Conservation (phyloP, 2,329 filamentous ascomycete genomes). For the Fusarium liriodendri region DNA sequence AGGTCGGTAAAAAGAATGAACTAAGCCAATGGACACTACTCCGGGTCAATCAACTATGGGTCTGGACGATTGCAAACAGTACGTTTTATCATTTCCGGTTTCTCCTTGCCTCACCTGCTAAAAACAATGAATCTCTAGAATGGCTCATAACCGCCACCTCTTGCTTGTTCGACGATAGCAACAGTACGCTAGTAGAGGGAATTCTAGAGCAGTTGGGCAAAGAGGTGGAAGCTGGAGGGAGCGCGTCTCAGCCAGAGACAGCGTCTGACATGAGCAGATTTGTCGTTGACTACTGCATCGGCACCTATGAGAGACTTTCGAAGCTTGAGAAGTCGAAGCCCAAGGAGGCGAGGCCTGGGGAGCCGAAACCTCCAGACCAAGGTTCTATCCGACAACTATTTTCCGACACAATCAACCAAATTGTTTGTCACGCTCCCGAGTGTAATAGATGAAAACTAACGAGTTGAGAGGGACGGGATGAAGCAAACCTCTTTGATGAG, state of each 20-base stretch:
- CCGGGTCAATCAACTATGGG: constrained; percentile 3
- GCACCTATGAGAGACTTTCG: not conserved
- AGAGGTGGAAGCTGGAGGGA: not conserved
- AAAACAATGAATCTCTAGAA: not conserved
- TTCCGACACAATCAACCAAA: not conserved
- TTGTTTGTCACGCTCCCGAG: not conserved
- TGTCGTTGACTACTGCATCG: constrained; percentile 2
- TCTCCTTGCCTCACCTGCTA: not conserved
- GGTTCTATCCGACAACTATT: not conserved
- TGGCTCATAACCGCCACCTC: constrained; percentile 2
- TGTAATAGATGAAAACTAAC: not conserved
- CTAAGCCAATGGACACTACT: not conserved
- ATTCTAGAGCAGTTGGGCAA: not conserved
- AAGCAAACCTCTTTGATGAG: not conserved
- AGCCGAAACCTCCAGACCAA: accelerated
- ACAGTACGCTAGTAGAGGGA: not conserved
- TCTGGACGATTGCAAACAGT: not conserved
- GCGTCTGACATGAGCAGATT: not conserved
- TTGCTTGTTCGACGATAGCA: not conserved
- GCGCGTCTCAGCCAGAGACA: not conserved
- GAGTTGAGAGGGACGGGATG: not conserved
- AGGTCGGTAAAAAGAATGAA: not conserved
- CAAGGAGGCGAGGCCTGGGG: too few species aligned
- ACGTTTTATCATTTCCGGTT: not conserved
- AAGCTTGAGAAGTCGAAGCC: too few species aligned